Evolutionary conservation across 495 filamentous ascomycete species (phyloP).

Genomic region (Talaromyces stipitatus): DNA sequence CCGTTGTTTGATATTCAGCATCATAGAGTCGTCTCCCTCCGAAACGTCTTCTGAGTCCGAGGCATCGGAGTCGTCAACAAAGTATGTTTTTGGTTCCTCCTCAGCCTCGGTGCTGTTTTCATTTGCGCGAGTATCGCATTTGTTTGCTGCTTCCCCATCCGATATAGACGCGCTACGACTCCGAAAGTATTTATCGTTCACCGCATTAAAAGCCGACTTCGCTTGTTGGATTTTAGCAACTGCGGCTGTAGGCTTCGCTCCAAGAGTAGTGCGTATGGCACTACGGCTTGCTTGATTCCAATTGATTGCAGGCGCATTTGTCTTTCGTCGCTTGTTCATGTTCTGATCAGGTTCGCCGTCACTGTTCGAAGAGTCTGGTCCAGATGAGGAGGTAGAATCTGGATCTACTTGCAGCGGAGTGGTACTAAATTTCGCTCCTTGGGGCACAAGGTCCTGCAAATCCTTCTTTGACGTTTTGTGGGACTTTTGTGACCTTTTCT

Average conservation of each 20-base stretch:
- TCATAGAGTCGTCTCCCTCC: slow-evolving; percentile 34
- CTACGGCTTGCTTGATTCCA: slow-evolving; percentile 35
- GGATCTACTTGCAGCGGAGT: slow-evolving; percentile 26
- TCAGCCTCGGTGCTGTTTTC: slow-evolving; percentile 17
- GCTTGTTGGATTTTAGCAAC: background rate
- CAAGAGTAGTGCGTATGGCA: slow-evolving; percentile 28
- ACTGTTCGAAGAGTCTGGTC: slow-evolving; percentile 14
- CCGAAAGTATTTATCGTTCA: slow-evolving; percentile 35
- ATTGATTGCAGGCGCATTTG: slow-evolving; percentile 25
- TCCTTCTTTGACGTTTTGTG: slow-evolving; percentile 16
- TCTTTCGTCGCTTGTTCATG: slow-evolving; percentile 7
- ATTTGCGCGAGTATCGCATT: slow-evolving; percentile 14
- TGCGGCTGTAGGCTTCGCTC: slow-evolving; percentile 10
- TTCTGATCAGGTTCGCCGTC: slow-evolving; percentile 3
- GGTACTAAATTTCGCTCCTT: slow-evolving; percentile 29
- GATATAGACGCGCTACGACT: slow-evolving; percentile 30
- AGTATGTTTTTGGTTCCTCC: slow-evolving; percentile 10
- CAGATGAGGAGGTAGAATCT: slow-evolving; percentile 25
- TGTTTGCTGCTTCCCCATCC: slow-evolving; percentile 7
- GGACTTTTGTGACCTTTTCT: slow-evolving; percentile 24
- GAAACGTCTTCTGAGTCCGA: slow-evolving; percentile 21
- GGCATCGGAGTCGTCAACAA: slow-evolving; percentile 28
- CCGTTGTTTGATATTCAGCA: slow-evolving; percentile 33
- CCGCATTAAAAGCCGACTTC: slow-evolving; percentile 23
- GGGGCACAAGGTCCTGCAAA: slow-evolving; percentile 30